Percentiles rank a stretch among this genome's conserved stretches.
These are phyloP conservation scores for Fraxinus cuspidata DNA, from an alignment of 257 asterid genomes.

Conservation along the genomic window DNA sequence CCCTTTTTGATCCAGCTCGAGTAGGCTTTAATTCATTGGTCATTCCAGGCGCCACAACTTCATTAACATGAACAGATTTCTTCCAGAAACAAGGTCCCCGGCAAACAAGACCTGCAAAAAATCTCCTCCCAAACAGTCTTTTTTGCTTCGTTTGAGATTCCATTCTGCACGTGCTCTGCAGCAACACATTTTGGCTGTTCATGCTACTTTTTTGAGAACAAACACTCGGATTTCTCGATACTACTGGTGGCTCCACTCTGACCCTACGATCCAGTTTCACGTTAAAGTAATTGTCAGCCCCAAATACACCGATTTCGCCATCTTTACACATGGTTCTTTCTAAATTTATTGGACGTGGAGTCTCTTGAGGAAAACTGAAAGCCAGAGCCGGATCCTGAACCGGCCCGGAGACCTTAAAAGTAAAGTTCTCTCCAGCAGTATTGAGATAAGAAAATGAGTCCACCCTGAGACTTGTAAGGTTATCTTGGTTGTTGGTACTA, in stretches of 20 bases:
- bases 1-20: conserved; percentile 27
- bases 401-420: conserved; percentile 43
- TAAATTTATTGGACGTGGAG: conserved; percentile 19
- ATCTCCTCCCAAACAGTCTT: conserved; percentile 34
- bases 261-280: conserved; percentile 49
- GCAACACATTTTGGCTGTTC: conserved; percentile 50
- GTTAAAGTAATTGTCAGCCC: conserved; percentile 85
- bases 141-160: conserved; percentile 40
- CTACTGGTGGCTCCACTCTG: neutral
- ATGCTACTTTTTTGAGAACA: conserved; percentile 55
- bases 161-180: conserved; percentile 20
- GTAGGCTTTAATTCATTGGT: conserved; percentile 24
- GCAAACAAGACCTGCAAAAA: conserved; percentile 54
- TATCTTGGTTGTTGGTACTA: conserved; percentile 24
- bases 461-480: conserved; percentile 29
- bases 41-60: conserved; percentile 9
- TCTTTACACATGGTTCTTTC: conserved; percentile 35
- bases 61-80: conserved; percentile 35
- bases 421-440: conserved; percentile 42
- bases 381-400: conserved; percentile 48
- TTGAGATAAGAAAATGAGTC: conserved; percentile 46
- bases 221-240: conserved; percentile 42
- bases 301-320: conserved; percentile 64
- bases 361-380: conserved; percentile 39
- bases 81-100: conserved; percentile 59